Percentiles rank a stretch among this genome's conserved stretches.
Evolutionary conservation across 2,329 filamentous ascomycete species (phyloP).

Genomic region (Periconia macrospinosa): DNA sequence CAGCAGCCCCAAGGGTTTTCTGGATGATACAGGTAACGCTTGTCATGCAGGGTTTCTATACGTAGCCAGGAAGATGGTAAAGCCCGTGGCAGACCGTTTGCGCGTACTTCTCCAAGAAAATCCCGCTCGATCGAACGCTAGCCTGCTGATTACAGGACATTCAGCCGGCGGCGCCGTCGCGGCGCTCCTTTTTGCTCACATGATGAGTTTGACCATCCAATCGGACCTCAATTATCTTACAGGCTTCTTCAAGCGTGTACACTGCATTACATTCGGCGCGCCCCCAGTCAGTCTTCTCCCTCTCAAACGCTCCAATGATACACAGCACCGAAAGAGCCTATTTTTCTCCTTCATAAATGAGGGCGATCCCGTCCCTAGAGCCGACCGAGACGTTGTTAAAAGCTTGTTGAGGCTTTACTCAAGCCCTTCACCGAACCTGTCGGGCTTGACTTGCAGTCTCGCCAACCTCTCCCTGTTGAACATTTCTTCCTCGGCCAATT

Average conservation of each 20-base stretch:
- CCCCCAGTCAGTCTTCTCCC: slow-evolving; percentile 76
- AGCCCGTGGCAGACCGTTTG: slow-evolving; percentile 70
- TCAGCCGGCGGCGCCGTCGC: slow-evolving; percentile 85
- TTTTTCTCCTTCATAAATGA: slow-evolving; percentile 85
- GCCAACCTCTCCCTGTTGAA: slow-evolving; percentile 29
- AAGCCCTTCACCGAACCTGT: slow-evolving; percentile 55
- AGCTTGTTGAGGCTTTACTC: slow-evolving; percentile 73
- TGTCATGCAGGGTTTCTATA: slow-evolving; percentile 81
- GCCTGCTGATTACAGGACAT: slow-evolving; percentile 81
- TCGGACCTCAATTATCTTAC: slow-evolving; percentile 73
- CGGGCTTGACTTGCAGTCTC: slow-evolving; percentile 15
- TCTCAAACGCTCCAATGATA: slow-evolving; percentile 58
- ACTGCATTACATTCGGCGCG: slow-evolving; percentile 85
- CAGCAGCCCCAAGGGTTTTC: slow-evolving; percentile 65
- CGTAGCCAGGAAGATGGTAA: slow-evolving; percentile 74
- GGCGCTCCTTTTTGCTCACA: slow-evolving; percentile 77
- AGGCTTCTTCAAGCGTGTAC: slow-evolving; percentile 72
- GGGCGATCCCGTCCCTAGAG: slow-evolving; percentile 77
- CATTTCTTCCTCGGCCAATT: slow-evolving; percentile 10
- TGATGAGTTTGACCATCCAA: slow-evolving; percentile 64
- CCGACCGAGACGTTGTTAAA: slow-evolving; percentile 74
- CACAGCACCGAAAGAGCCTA: slow-evolving; percentile 62
- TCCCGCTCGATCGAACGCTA: slow-evolving; percentile 64
- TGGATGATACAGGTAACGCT: slow-evolving; percentile 75
- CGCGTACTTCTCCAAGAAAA: slow-evolving; percentile 72